phyloP scores from a whole-genome alignment of 2,329 filamentous ascomycete species.

The Chalaropsis thielavioides region DNA sequence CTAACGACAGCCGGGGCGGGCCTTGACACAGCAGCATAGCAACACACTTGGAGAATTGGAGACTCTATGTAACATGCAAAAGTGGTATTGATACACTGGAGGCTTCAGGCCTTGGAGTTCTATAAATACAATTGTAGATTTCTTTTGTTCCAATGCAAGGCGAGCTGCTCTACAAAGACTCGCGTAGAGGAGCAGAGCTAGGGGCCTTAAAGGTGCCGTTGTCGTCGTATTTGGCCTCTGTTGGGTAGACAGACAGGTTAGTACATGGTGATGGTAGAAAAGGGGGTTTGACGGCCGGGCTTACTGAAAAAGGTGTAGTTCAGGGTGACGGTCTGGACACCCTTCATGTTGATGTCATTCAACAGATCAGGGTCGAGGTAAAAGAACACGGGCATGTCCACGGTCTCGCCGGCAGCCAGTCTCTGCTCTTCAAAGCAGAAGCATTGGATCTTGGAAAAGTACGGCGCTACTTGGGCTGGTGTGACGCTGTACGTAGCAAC shows the following conservation, averaged over 20 bases:
- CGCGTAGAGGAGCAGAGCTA: constrained; percentile 13
- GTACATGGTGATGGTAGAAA: constrained; percentile 18
- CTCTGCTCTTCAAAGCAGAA: constrained; percentile 98
- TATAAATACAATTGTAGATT: background rate
- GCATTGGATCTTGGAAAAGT: constrained; percentile 99
- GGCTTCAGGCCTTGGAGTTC: background rate
- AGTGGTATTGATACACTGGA: background rate
- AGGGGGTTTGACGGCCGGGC: constrained; percentile 25
- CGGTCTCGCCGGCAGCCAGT: constrained; percentile 84
- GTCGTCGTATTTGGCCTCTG: constrained; percentile 34
- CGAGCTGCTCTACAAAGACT: constrained; percentile 1
- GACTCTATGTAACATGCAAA: background rate
- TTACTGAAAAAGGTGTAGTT: constrained; percentile 98
- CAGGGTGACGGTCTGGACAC: constrained; percentile 86
- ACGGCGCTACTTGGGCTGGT: constrained; percentile 85
- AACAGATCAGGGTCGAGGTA: constrained; percentile 94
- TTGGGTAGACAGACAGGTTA: constrained; percentile 23
- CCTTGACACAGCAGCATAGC: background rate
- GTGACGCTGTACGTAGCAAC: constrained; percentile 97
- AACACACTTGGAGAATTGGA: background rate
- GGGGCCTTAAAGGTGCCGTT: constrained; percentile 32
- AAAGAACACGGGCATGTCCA: constrained; percentile 99
- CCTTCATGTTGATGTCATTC: constrained; percentile 82
- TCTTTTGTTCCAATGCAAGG: background rate
- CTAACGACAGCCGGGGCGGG: background rate